Conservation (phyloP, 1,284 basidiomycete species). For the Cryptococcus hybrid region DNA sequence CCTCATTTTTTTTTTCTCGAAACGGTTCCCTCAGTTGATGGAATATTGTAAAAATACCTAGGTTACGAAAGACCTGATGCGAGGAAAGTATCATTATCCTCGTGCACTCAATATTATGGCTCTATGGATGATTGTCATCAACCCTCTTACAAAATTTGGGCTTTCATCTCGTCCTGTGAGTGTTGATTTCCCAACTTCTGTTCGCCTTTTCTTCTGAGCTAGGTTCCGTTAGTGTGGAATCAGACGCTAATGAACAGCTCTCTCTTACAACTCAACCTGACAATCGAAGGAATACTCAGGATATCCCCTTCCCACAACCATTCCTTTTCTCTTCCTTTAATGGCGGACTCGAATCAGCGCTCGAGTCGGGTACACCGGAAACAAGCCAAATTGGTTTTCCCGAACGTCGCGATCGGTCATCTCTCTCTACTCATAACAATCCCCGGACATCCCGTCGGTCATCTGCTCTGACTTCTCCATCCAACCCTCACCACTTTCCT, state of each 20-base stretch:
- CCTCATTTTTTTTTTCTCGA: background rate
- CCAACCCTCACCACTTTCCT: background rate
- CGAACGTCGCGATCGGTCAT: too few species aligned
- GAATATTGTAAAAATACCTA: slow-evolving; percentile 38
- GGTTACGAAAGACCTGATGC: slow-evolving; percentile 82
- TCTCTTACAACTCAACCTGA: slow-evolving; percentile 64
- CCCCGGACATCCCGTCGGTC: too few species aligned
- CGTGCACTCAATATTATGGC: slow-evolving; percentile 68
- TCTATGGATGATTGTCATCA: slow-evolving; percentile 87
- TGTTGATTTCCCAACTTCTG: slow-evolving; percentile 11
- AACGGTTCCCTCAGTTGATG: background rate
- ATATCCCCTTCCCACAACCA: slow-evolving; percentile 7
- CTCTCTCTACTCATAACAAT: too few species aligned
- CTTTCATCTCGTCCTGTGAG: slow-evolving; percentile 77
- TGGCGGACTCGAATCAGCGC: too few species aligned
- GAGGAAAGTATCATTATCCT: slow-evolving; percentile 70
- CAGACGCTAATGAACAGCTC: background rate
- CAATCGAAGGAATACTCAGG: slow-evolving; percentile 34
- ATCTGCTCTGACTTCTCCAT: too few species aligned
- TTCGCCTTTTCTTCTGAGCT: background rate
- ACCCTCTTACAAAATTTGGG: slow-evolving; percentile 85
- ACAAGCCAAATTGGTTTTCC: too few species aligned
- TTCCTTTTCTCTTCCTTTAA: too few species aligned
- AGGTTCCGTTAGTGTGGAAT: background rate
- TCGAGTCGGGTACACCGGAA: too few species aligned